Percentiles rank a stretch among this genome's conserved stretches.
Conservation (phyloP, 2,329 filamentous ascomycete genomes). For the Fusarium redolens region DNA sequence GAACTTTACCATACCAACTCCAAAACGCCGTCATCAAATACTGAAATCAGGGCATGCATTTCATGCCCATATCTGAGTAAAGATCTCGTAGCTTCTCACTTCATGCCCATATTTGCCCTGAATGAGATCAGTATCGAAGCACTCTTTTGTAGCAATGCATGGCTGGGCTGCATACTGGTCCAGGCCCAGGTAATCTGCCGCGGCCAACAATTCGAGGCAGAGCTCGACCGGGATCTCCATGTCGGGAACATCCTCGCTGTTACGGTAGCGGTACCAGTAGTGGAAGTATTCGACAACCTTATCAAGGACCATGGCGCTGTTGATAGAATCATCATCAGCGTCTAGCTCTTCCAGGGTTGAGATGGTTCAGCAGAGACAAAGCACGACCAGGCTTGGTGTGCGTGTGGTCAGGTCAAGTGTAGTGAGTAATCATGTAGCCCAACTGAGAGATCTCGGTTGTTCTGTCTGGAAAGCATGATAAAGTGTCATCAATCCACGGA, state of each 20-base stretch:
- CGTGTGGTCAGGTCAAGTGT: slow-evolving; percentile 72
- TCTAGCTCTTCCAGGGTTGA: slow-evolving; percentile 24
- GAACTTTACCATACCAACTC: slow-evolving; percentile 32
- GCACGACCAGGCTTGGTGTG: slow-evolving; percentile 24
- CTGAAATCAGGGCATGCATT: not conserved
- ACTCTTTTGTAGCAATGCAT: slow-evolving; percentile 29
- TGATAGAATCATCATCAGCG: slow-evolving; percentile 41
- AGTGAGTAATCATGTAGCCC: slow-evolving; percentile 65
- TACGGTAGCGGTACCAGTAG: slow-evolving; percentile 80
- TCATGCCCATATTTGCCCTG: slow-evolving; percentile 54
- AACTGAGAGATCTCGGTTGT: slow-evolving; percentile 45
- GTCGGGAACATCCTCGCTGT: slow-evolving; percentile 79
- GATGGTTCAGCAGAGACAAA: slow-evolving; percentile 20
- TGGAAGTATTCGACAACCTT: slow-evolving; percentile 87
- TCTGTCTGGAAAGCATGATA: slow-evolving; percentile 62
- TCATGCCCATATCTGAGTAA: not conserved
- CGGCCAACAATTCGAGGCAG: slow-evolving; percentile 81
- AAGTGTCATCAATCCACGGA: slow-evolving; percentile 53
- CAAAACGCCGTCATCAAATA: slow-evolving; percentile 25
- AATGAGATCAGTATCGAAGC: slow-evolving; percentile 46
- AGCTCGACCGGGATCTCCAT: slow-evolving; percentile 85
- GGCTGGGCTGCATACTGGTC: slow-evolving; percentile 62
- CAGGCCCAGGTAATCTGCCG: slow-evolving; percentile 80
- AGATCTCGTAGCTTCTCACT: slow-evolving; percentile 38
- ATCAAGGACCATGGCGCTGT: slow-evolving; percentile 78